A percentile compares a stretch with the other conserved stretches of the same genome.
phyloP scores from a whole-genome alignment of 2,329 filamentous ascomycete species.

The Gyromitra esculenta region DNA sequence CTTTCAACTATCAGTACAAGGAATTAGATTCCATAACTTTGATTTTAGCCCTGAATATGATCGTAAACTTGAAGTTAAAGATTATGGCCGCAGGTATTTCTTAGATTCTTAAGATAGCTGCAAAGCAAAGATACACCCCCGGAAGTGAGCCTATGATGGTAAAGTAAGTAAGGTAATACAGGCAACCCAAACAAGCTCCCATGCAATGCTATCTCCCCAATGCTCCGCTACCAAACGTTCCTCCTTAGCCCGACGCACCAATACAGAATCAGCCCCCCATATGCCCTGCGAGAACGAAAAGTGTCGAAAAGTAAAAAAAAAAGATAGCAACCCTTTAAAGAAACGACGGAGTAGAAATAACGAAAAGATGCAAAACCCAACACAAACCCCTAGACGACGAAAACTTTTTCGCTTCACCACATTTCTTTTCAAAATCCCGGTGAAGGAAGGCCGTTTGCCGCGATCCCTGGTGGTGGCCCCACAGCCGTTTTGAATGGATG shows the following conservation, averaged over 20 bases:
- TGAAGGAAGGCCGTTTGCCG: slow-evolving; percentile 39
- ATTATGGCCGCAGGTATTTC: slow-evolving; percentile 8
- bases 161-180: slow-evolving; percentile 29
- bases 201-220: slow-evolving; percentile 29
- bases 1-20: neutral
- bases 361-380: slow-evolving; percentile 39
- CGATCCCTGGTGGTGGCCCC: slow-evolving; percentile 52
- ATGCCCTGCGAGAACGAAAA: slow-evolving; percentile 38
- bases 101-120: neutral
- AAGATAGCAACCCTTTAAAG: slow-evolving; percentile 42
- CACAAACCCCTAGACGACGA: slow-evolving; percentile 27
- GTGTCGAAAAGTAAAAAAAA: slow-evolving; percentile 35
- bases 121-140: slow-evolving; percentile 5
- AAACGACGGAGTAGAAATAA: slow-evolving; percentile 40
- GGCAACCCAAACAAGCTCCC: slow-evolving; percentile 36
- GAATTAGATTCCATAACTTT: neutral
- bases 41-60: neutral
- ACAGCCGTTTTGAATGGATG: slow-evolving; percentile 45
- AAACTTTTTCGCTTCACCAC: slow-evolving; percentile 15
- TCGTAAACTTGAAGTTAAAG: neutral
- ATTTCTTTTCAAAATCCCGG: slow-evolving; percentile 36
- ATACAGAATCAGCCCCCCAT: slow-evolving; percentile 39
- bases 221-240: slow-evolving; percentile 20
- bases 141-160: slow-evolving; percentile 33
- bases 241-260: slow-evolving; percentile 23